A percentile compares a stretch with the other conserved stretches of the same genome.
Evolutionary conservation across 164 flowering plant species (phyloP).

Genomic region (Sedum album): DNA sequence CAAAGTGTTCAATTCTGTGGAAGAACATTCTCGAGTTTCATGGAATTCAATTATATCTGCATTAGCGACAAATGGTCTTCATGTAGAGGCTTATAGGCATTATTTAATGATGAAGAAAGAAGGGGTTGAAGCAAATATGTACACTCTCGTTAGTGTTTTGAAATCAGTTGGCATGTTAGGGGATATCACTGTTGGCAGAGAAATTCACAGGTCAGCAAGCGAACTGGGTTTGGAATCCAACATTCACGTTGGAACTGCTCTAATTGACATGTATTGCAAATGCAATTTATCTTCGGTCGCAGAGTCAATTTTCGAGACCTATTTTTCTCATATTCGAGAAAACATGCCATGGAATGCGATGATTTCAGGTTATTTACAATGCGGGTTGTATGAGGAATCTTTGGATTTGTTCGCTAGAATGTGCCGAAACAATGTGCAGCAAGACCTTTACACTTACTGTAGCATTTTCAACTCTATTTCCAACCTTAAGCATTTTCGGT

Average conservation of each 20-base stretch:
- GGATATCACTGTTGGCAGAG: constrained; percentile 30
- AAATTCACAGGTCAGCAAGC: constrained; percentile 26
- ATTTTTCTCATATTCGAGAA: constrained; percentile 21
- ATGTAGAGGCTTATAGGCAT: constrained; percentile 33
- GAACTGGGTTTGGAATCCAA: constrained; percentile 41
- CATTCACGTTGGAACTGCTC: constrained; percentile 46
- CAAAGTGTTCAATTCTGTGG: constrained; percentile 31
- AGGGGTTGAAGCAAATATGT: constrained; percentile 33
- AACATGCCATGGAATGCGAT: constrained; percentile 64
- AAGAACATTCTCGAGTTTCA: constrained; percentile 33
- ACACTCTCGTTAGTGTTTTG: constrained; percentile 35
- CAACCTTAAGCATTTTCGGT: constrained; percentile 20
- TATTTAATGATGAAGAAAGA: constrained; percentile 33
- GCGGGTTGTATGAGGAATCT: constrained; percentile 29
- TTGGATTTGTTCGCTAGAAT: constrained; percentile 31
- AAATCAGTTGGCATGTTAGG: constrained; percentile 47
- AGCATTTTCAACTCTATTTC: constrained; percentile 44
- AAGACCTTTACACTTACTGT: constrained; percentile 43
- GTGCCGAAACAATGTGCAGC: constrained; percentile 24
- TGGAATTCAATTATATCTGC: constrained; percentile 62
- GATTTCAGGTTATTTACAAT: constrained; percentile 44
- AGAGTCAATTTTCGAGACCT: constrained; percentile 29
- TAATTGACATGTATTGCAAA: constrained; percentile 58
- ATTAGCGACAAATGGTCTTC: constrained; percentile 28
- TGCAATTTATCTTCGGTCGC: constrained; percentile 40